phyloP scores from a whole-genome alignment of 805 yeast genomes.

The Helenozyma baotianmanensis region DNA sequence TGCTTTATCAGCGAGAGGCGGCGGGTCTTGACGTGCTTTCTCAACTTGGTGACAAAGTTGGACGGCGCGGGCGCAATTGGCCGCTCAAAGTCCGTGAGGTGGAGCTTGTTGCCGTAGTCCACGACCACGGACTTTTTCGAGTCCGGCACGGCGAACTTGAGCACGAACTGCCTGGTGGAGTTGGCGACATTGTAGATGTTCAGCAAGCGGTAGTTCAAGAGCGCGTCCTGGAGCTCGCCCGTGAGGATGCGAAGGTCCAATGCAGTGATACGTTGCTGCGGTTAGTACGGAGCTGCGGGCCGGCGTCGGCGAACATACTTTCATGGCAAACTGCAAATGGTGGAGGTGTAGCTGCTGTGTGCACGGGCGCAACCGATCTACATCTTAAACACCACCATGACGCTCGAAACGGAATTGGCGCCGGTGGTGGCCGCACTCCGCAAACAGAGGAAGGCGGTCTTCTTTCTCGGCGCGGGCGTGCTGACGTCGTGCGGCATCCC shows the following conservation, averaged over 20 bases:
- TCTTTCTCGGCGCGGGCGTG: slow-evolving; percentile 89
- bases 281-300: no score
- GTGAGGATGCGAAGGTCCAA: slow-evolving; percentile 73
- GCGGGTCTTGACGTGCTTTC: slow-evolving; percentile 81
- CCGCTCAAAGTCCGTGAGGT: slow-evolving; percentile 75
- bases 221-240: slow-evolving; percentile 53
- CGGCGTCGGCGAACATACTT: no score
- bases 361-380: not conserved
- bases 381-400: not conserved
- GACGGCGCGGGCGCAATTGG: slow-evolving; percentile 80
- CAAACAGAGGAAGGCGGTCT: slow-evolving; percentile 41
- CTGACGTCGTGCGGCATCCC: slow-evolving; percentile 95
- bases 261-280: slow-evolving; percentile 84
- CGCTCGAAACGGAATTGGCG: slow-evolving; percentile 14
- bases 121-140: slow-evolving; percentile 70
- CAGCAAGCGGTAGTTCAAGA: slow-evolving; percentile 68
- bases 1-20: slow-evolving; percentile 70
- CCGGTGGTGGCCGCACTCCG: slow-evolving; percentile 30
- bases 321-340: slow-evolving; percentile 1
- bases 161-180: slow-evolving; percentile 65
- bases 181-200: slow-evolving; percentile 80
- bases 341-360: not conserved
- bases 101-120: slow-evolving; percentile 83
- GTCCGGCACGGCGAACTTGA: slow-evolving; percentile 81
- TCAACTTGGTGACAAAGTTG: slow-evolving; percentile 75